phyloP scores from a whole-genome alignment of 1,284 basidiomycete genomes.

The Xanthoconium separans region DNA sequence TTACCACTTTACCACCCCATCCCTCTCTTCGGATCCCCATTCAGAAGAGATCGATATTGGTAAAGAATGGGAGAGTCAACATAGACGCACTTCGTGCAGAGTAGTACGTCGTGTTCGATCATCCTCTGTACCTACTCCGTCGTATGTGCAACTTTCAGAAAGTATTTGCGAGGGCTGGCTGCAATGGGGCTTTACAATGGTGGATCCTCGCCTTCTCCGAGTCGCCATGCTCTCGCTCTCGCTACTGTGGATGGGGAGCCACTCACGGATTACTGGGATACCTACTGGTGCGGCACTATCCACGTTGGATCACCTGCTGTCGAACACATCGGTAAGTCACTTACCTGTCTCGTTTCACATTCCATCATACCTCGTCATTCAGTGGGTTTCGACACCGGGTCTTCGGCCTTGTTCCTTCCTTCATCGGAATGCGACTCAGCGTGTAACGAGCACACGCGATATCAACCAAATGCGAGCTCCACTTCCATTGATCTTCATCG shows the following conservation, averaged over 20 bases:
- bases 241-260: background rate
- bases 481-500: conserved; percentile 28
- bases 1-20: conserved; percentile 9
- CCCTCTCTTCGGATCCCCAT: conserved; percentile 20
- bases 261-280: conserved; percentile 16
- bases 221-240: background rate
- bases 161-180: conserved; percentile 17
- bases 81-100: conserved; percentile 11
- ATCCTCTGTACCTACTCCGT: background rate
- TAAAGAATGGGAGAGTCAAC: conserved; percentile 18
- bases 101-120: conserved; percentile 12
- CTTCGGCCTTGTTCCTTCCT: conserved; percentile 38
- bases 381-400: conserved; percentile 49
- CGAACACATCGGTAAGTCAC: conserved; percentile 17
- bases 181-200: background rate
- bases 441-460: conserved; percentile 37
- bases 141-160: conserved; percentile 18
- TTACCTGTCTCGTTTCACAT: background rate
- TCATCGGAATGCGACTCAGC: conserved; percentile 23
- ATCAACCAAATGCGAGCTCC: conserved; percentile 34
- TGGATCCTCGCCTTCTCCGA: background rate
- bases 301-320: conserved; percentile 24
- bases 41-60: conserved; percentile 15
- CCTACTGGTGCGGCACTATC: conserved; percentile 27
- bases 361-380: background rate